These are phyloP conservation scores for Spencermartinsiella europaea DNA, from an alignment of 805 yeast species.

Conservation along the genomic window DNA sequence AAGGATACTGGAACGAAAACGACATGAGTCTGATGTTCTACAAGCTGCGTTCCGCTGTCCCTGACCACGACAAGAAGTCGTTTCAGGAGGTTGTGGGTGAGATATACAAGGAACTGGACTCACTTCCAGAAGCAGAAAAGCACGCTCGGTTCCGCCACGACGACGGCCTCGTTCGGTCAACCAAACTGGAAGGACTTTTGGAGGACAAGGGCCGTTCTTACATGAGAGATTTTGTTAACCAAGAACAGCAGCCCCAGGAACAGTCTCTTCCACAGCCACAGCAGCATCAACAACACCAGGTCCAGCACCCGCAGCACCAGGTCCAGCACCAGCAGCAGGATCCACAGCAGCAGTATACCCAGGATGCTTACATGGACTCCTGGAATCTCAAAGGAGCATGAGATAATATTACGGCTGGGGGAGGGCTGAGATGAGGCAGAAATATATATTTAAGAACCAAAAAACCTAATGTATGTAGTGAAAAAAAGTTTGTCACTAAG, in stretches of 20 bases:
- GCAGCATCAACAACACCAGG: not conserved
- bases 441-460: no score
- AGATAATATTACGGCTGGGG: no score
- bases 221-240: not conserved
- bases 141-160: not conserved
- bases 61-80: slow-evolving; percentile 42
- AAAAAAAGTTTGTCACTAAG: no score
- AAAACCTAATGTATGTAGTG: no score
- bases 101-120: not conserved
- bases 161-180: not conserved
- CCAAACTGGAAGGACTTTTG: not conserved
- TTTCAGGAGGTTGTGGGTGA: slow-evolving; percentile 30
- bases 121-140: not conserved
- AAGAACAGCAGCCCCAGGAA: not conserved
- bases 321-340: not conserved
- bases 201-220: not conserved
- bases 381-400: slow-evolving; percentile 5
- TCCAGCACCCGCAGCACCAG: not conserved
- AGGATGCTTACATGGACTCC: slow-evolving; percentile 7
- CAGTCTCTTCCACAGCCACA: not conserved
- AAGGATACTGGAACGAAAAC: slow-evolving; percentile 48
- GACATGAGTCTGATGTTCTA: slow-evolving; percentile 63
- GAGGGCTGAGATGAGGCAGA: no score
- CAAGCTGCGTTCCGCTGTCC: slow-evolving; percentile 47
- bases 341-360: not conserved